phyloP scores from a whole-genome alignment of 1,284 basidiomycete species.

The Meira nashicola region DNA sequence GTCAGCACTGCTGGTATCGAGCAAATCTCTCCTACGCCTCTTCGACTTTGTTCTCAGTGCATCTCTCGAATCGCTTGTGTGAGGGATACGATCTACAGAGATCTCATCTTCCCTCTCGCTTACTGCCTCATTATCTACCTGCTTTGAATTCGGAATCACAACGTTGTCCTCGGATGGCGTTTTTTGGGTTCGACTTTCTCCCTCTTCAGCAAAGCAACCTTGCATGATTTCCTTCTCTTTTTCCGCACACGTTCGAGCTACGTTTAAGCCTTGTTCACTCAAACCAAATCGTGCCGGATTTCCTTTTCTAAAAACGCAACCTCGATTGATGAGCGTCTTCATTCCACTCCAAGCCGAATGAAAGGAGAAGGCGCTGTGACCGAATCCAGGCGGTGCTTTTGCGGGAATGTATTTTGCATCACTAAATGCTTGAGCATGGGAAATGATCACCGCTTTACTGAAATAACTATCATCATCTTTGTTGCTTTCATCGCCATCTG shows the following conservation, averaged over 20 bases:
- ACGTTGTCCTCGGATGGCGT: no score
- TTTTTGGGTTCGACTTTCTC: no score
- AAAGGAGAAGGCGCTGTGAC: conserved; percentile 25
- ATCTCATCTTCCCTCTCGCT: not conserved
- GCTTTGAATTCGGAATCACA: no score
- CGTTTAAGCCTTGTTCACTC: conserved; percentile 37
- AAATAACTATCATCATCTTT: conserved; percentile 14
- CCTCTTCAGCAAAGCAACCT: no score
- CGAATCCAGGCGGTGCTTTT: conserved; percentile 1
- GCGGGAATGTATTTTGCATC: conserved; percentile 39
- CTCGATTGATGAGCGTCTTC: conserved; percentile 50
- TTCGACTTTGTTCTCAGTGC: not conserved
- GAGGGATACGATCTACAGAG: not conserved
- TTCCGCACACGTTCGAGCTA: conserved; percentile 25
- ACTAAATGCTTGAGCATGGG: conserved; percentile 38
- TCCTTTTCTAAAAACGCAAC: conserved; percentile 43
- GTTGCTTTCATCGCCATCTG: conserved; percentile 12
- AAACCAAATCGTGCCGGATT: conserved; percentile 46
- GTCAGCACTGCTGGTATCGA: no score
- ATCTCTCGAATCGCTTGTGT: not conserved
- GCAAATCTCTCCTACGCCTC: no score
- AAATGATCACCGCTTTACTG: conserved; percentile 43
- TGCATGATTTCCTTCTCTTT: not conserved
- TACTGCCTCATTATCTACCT: no score
- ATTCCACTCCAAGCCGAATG: conserved; percentile 50